These are phyloP conservation scores for Teratosphaeria gauchensis DNA, from an alignment of 2,329 filamentous ascomycete species.

Conservation along the genomic window DNA sequence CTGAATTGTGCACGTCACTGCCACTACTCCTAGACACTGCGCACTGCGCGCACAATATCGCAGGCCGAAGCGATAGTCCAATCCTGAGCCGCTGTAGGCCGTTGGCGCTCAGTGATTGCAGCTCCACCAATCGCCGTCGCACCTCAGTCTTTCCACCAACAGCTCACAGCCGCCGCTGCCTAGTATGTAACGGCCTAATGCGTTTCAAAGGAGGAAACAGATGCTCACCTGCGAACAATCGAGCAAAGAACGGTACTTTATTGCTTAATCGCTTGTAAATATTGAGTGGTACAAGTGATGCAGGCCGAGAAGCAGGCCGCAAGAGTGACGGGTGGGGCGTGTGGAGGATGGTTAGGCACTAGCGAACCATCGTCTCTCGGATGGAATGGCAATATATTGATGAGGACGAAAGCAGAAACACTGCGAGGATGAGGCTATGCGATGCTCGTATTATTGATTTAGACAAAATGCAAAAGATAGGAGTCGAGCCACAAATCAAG, in stretches of 20 bases:
- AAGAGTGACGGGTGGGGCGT: neutral
- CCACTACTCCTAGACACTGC: neutral
- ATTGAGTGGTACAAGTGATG: neutral
- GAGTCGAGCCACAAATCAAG: too few relatives aligned
- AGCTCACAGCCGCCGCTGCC: neutral
- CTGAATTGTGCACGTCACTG: neutral
- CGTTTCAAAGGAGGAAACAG: neutral
- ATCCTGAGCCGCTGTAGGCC: neutral
- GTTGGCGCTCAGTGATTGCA: neutral
- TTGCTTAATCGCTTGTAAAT: neutral
- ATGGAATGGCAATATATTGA: neutral
- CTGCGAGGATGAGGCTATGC: too few relatives aligned
- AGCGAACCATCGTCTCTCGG: neutral
- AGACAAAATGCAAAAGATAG: too few relatives aligned
- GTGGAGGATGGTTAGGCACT: neutral
- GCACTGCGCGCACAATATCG: neutral
- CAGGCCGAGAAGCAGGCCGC: constrained; percentile 8
- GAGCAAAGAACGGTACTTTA: neutral
- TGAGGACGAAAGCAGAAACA: neutral
- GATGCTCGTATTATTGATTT: too few relatives aligned
- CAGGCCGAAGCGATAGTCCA: neutral
- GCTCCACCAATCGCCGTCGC: neutral
- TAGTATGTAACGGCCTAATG: neutral
- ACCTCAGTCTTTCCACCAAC: neutral
- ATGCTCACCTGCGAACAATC: neutral